Percentiles rank a stretch among this genome's conserved stretches.
Conservation (phyloP, 1,284 basidiomycete genomes). For the Exobasidium rhododendri region DNA sequence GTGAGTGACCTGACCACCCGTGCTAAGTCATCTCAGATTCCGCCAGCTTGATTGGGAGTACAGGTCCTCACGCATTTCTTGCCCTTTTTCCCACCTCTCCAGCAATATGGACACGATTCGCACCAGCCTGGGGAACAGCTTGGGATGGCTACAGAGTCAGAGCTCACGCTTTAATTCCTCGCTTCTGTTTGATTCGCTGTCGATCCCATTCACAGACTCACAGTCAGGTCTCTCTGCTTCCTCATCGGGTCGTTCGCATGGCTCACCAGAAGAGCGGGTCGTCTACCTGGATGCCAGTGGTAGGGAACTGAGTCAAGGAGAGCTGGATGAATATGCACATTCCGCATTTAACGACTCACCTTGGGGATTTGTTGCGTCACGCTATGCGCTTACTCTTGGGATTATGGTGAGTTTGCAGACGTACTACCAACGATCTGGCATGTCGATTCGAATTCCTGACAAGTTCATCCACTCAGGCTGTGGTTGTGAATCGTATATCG, state of each 20-base stretch:
- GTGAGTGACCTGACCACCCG: too few relatives aligned
- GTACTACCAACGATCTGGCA: neutral
- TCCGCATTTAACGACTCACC: constrained; percentile 16
- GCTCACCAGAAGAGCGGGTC: neutral
- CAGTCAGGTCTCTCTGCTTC: neutral
- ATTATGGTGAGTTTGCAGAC: constrained; percentile 22
- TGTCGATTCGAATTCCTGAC: neutral
- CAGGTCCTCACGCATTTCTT: too few relatives aligned
- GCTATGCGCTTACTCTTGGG: constrained; percentile 37
- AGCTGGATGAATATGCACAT: neutral
- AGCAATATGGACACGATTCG: constrained; percentile 1
- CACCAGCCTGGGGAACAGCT: neutral
- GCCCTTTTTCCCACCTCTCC: too few relatives aligned
- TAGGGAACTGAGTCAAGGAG: neutral
- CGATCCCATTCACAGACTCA: constrained; percentile 5
- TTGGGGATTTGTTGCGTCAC: constrained; percentile 42
- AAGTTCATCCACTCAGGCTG: constrained; percentile 17
- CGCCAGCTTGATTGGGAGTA: too few relatives aligned
- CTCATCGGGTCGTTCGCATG: neutral
- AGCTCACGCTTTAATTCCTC: neutral
- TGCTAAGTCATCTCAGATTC: too few relatives aligned
- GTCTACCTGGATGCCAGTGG: neutral
- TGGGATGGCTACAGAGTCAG: neutral
- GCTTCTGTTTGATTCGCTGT: neutral
- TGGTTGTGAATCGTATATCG: constrained; percentile 44